Percentiles rank a stretch among this genome's conserved stretches.
These are phyloP conservation scores for Pestalotiopsis sp. DNA, from an alignment of 2,329 filamentous ascomycete genomes.

Conservation along the genomic window DNA sequence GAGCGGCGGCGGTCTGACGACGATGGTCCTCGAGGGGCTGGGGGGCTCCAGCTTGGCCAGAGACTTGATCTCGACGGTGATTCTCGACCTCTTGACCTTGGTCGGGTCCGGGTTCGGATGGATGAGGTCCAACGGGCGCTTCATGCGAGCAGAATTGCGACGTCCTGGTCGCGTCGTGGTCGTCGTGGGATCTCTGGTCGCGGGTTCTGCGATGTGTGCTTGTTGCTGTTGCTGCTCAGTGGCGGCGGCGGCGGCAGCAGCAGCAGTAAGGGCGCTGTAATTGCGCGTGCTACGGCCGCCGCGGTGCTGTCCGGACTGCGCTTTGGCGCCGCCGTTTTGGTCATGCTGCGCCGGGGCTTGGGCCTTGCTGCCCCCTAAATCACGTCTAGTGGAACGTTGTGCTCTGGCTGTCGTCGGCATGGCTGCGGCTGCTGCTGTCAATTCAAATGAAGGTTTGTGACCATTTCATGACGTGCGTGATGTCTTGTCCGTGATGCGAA, in stretches of 20 bases:
- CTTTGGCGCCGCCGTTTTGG: not conserved
- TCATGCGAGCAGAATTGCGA: conserved; percentile 43
- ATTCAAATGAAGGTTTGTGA: not conserved
- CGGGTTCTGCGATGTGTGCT: conserved; percentile 3
- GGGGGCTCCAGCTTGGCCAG: conserved; percentile 26
- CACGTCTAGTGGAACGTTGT: conserved; percentile 7
- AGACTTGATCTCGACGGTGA: conserved; percentile 55
- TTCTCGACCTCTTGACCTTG: conserved; percentile 51
- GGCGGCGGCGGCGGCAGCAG: not conserved
- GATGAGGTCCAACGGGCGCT: conserved; percentile 49
- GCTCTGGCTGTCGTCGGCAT: not conserved
- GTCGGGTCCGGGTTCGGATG: conserved; percentile 47
- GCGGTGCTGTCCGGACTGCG: not conserved
- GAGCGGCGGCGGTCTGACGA: conserved; percentile 21
- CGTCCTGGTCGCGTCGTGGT: conserved; percentile 34
- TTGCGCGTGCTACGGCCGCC: conserved; percentile 7
- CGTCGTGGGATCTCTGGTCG: conserved; percentile 15
- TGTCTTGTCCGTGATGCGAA: not conserved
- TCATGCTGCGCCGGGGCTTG: not conserved
- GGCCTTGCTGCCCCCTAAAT: not conserved
- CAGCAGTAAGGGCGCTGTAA: conserved; percentile 1
- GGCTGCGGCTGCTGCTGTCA: not conserved
- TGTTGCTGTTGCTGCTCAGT: conserved; percentile 6
- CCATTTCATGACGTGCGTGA: not conserved
- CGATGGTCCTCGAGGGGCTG: conserved; percentile 27